Evolutionary conservation across 345 rosid species (phyloP), one percentile per base, ranked within the genome.

Genomic region (Euphorbia tirucalli): DNA sequence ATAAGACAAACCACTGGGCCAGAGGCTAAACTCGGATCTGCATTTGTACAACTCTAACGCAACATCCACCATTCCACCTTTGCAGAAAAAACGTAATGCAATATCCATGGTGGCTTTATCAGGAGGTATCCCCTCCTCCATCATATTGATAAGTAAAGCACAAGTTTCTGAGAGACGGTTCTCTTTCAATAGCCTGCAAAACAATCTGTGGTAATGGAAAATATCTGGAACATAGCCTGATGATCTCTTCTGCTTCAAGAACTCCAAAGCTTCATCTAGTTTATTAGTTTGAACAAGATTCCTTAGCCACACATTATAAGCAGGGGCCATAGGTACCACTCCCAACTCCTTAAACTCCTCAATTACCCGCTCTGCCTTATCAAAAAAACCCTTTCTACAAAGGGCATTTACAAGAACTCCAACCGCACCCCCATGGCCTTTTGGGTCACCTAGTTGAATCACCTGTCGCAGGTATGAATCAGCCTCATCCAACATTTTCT

Each of bases 71-170:
- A 87, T 85, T 55, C 99, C 97, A 5, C 87, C 89, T 77, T 95
- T 95, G 74, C 97, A 88, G 74, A 92, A 86, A 83, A 88, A 95
- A 77, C 96, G 88, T 43, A 95, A 79, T 35, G 86, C 83, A 57
- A 88, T 85, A 73, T 84, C 85, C 85, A 90, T 82, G 0, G 97
- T 89, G 43, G 74, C 67, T 79, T 65, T 75, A 70, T 89, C 85
- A 62, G 97, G 91, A 11, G 70, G 74, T 74, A 92, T 75, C 46
- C 77, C 77, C 61, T 65, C 71, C 41, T 85, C 87, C 71, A 80
- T 85, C 97, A 90, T 95, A 72, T 92, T 96, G 54, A 78, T 74
- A 57, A 95, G 69, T 76, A 95, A 55, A 81, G 92, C 91, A 74
- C 75, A 84, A 19, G 73, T 93, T 56, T 92, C 87, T 76, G 54